phyloP scores from a whole-genome alignment of 1,284 basidiomycete species.

The Garcileccinum viscosum region DNA sequence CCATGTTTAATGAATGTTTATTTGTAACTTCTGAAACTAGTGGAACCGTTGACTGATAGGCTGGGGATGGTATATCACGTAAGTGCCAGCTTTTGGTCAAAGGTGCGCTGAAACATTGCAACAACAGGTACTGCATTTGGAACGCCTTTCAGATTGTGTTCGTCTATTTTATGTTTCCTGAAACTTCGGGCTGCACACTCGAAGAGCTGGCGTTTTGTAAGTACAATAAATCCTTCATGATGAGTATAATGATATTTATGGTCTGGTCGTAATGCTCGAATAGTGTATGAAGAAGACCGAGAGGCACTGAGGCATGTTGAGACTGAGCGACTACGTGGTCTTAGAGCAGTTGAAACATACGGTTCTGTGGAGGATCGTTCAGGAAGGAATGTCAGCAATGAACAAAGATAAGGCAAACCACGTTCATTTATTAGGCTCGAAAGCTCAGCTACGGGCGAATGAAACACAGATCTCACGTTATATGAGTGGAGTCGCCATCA shows the following conservation, averaged over 20 bases:
- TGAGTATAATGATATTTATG: background rate
- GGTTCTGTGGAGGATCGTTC: background rate
- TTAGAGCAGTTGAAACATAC: background rate
- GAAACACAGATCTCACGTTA: background rate
- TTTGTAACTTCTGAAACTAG: background rate
- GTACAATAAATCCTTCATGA: background rate
- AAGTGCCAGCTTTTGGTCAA: background rate
- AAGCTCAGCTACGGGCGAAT: background rate
- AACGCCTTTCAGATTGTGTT: background rate
- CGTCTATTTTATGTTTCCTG: background rate
- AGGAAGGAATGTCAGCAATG: background rate
- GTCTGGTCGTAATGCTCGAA: background rate
- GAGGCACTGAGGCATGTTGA: background rate
- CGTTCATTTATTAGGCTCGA: background rate
- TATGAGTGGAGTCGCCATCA: no score
- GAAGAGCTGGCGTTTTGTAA: background rate
- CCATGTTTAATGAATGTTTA: background rate
- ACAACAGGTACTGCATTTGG: background rate
- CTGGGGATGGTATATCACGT: background rate
- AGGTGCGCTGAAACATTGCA: background rate
- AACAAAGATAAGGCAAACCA: background rate
- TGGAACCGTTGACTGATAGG: background rate
- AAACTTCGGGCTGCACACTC: background rate
- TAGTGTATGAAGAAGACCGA: background rate
- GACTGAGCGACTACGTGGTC: background rate